Conservation (phyloP, 176 grass and related monocot genomes). For the Avena insularis region DNA sequence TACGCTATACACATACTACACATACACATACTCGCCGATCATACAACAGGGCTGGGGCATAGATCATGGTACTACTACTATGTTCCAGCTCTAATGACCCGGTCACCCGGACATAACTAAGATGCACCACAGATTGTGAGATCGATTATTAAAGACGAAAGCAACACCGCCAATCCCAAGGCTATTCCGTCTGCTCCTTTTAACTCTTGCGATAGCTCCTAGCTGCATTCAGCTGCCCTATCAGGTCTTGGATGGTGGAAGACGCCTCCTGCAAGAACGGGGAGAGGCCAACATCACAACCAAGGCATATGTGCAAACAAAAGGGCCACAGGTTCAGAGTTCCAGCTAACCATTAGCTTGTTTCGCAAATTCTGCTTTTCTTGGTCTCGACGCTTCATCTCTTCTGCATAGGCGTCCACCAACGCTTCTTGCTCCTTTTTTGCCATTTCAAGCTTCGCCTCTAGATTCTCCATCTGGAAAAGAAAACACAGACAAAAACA, state of each 20-base stretch:
- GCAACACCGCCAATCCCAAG: not conserved
- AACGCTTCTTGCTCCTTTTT: slow-evolving; percentile 72
- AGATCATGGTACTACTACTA: not conserved
- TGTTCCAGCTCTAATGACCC: not conserved
- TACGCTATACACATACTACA: not conserved
- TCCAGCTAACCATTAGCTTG: slow-evolving; percentile 63
- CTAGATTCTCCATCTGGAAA: slow-evolving; percentile 58
- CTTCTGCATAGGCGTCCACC: slow-evolving; percentile 73
- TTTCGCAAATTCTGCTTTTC: slow-evolving; percentile 70
- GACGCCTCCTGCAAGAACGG: slow-evolving; percentile 54
- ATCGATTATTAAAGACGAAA: not conserved
- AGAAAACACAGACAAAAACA: not conserved
- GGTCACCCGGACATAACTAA: not conserved
- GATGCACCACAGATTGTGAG: not conserved
- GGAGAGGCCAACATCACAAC: not conserved
- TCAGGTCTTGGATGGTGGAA: slow-evolving; percentile 60
- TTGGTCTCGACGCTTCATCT: slow-evolving; percentile 55
- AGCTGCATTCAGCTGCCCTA: slow-evolving; percentile 46
- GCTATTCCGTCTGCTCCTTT: not conserved
- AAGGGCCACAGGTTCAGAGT: not conserved
- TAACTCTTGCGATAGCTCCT: slow-evolving; percentile 23
- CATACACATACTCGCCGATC: not conserved
- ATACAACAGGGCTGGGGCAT: not conserved
- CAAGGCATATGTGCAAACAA: not conserved
- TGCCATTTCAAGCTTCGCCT: slow-evolving; percentile 57